A percentile compares a stretch with the other conserved stretches of the same genome.
Conservation (phyloP, 495 filamentous ascomycete genomes). For the Glonium stellatum region DNA sequence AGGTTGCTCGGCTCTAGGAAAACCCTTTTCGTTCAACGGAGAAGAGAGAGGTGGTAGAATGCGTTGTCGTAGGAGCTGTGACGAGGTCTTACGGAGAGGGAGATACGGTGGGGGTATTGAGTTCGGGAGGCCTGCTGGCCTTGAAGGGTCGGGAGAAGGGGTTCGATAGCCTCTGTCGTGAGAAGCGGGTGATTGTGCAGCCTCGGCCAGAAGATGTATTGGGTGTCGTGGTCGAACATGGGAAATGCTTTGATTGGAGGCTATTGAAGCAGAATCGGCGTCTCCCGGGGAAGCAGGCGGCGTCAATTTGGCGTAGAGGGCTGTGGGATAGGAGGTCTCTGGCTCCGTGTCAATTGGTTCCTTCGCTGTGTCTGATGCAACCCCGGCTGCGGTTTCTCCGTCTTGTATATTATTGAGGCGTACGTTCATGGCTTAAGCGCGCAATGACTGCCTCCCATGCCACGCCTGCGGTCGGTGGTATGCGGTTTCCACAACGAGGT, state of each 20-base stretch:
- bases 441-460: neutral
- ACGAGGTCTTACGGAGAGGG: neutral
- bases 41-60: neutral
- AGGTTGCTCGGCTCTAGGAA: neutral
- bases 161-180: neutral
- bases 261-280: neutral
- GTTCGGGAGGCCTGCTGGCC: neutral
- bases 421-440: neutral
- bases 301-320: neutral
- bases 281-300: neutral
- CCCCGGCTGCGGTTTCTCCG: neutral
- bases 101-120: neutral
- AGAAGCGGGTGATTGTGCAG: neutral
- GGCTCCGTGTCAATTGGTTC: neutral
- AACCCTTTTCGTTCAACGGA: neutral
- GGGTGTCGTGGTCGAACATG: neutral
- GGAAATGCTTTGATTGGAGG: neutral
- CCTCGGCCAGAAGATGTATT: neutral
- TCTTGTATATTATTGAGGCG: neutral
- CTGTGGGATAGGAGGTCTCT: neutral
- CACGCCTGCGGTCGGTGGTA: neutral
- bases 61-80: neutral
- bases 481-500: neutral
- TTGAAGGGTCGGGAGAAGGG: neutral
- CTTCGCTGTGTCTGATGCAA: neutral